A percentile compares a stretch with the other conserved stretches of the same genome.
Evolutionary conservation across 2,329 filamentous ascomycete genomes (phyloP).

Genomic region (Ambrosiella xylebori): DNA sequence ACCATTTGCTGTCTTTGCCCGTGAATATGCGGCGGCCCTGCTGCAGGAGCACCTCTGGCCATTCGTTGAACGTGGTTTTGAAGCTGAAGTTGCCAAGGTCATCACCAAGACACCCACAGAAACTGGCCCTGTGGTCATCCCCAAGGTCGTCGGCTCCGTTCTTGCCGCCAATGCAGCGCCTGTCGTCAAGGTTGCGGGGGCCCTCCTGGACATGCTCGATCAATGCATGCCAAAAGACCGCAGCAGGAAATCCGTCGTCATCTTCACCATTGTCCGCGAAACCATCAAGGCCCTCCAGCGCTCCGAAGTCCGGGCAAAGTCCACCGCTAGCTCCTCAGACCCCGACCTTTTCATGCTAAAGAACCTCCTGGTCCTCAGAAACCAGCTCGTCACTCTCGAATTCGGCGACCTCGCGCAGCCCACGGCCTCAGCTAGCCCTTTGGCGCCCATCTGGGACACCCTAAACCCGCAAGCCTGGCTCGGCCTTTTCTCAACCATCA

Average conservation of each 20-base stretch:
- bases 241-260: conserved; percentile 36
- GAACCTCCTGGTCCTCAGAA: conserved; percentile 86
- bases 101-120: conserved; percentile 32
- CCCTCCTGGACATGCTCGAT: conserved; percentile 44
- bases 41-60: conserved; percentile 41
- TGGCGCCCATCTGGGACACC: conserved; percentile 47
- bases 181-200: conserved; percentile 38
- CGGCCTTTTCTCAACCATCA: conserved; percentile 40
- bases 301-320: conserved; percentile 54
- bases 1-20: conserved; percentile 34
- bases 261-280: conserved; percentile 66
- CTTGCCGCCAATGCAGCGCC: conserved; percentile 41
- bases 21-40: conserved; percentile 38
- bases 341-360: conserved; percentile 85
- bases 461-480: conserved; percentile 40
- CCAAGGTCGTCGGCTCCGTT: conserved; percentile 29
- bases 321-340: conserved; percentile 44
- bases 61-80: conserved; percentile 36
- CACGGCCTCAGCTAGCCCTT: conserved; percentile 24
- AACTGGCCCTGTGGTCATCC: conserved; percentile 33
- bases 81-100: conserved; percentile 36
- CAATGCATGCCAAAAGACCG: conserved; percentile 46
- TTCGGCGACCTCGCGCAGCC: conserved; percentile 51
- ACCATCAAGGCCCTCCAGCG: conserved; percentile 69
- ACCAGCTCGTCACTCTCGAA: conserved; percentile 88